Conservation (phyloP, 2,329 filamentous ascomycete species). For the Nigrospora osmanthi region DNA sequence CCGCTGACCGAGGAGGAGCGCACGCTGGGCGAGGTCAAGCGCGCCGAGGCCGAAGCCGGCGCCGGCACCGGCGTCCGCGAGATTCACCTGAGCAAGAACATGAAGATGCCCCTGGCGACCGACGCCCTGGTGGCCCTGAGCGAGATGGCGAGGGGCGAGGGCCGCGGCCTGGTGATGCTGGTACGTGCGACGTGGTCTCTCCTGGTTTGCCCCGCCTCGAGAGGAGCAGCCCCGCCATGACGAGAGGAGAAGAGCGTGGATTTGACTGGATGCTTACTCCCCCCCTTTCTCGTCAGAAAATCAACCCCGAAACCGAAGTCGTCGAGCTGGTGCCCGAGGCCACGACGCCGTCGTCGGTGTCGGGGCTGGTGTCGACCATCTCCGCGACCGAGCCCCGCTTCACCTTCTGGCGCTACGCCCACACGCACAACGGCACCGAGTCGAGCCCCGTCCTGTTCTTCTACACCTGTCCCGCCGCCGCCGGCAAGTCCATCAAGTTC, state of each 20-base stretch:
- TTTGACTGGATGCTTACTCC: not conserved
- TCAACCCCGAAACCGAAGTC: constrained; percentile 62
- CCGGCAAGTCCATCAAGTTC: constrained; percentile 66
- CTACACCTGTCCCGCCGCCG: constrained; percentile 68
- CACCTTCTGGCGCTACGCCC: constrained; percentile 64
- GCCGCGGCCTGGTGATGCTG: constrained; percentile 54
- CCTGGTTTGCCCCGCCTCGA: not conserved
- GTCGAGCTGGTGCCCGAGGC: constrained; percentile 56
- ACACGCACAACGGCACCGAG: constrained; percentile 44
- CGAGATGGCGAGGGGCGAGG: constrained; percentile 43
- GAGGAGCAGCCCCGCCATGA: not conserved
- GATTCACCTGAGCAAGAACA: constrained; percentile 49
- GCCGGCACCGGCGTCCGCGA: constrained; percentile 54
- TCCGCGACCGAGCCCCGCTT: constrained; percentile 65
- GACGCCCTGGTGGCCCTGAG: constrained; percentile 58
- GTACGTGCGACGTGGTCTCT: constrained; percentile 31
- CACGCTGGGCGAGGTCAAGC: constrained; percentile 62
- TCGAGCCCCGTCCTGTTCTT: constrained; percentile 65
- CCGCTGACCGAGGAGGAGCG: constrained; percentile 75
- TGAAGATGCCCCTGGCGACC: constrained; percentile 51
- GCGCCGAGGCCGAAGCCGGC: constrained; percentile 68
- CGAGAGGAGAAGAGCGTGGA: not conserved
- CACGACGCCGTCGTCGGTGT: constrained; percentile 44
- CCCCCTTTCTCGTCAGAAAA: constrained; percentile 47
- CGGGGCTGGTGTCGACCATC: constrained; percentile 52